These are phyloP conservation scores for Hemisphaericaspora subhashii DNA, from an alignment of 1,139 yeast genomes.

Conservation along the genomic window DNA sequence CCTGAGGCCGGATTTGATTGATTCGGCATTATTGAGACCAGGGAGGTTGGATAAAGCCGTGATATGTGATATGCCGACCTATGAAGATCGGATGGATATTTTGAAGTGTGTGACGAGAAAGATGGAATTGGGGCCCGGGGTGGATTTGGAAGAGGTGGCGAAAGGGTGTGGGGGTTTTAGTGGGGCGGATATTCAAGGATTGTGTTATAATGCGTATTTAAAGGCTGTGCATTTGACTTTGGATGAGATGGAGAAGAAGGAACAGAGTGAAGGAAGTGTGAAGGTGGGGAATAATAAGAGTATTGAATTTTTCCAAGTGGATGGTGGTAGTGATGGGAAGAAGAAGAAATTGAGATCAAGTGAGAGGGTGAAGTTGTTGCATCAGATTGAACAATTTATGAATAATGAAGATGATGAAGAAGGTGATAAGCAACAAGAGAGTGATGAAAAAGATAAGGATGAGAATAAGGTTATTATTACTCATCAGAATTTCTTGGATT, in stretches of 20 bases:
- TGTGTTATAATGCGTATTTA: slow-evolving; percentile 87
- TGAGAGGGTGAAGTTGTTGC: slow-evolving; percentile 46
- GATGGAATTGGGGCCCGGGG: slow-evolving; percentile 52
- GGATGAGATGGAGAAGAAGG: slow-evolving; percentile 35
- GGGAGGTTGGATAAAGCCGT: slow-evolving; percentile 94
- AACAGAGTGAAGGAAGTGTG: slow-evolving; percentile 23
- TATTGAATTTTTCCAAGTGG: slow-evolving; percentile 37
- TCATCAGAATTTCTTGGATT: slow-evolving; percentile 57
- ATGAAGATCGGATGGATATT: slow-evolving; percentile 72
- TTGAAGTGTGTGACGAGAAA: slow-evolving; percentile 59
- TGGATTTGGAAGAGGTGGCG: slow-evolving; percentile 59
- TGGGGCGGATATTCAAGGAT: slow-evolving; percentile 94
- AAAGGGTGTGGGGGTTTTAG: slow-evolving; percentile 71
- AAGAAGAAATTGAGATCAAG: slow-evolving; percentile 36
- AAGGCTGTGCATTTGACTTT: slow-evolving; percentile 84
- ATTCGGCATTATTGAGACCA: slow-evolving; percentile 90
- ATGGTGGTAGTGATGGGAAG: slow-evolving; percentile 29
- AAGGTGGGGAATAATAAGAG: slow-evolving; percentile 18
- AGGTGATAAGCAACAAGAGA: slow-evolving; percentile 7
- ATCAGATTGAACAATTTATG: slow-evolving; percentile 46
- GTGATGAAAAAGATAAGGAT: slow-evolving; percentile 13
- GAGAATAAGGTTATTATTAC: slow-evolving; percentile 37
- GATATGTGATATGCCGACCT: slow-evolving; percentile 82
- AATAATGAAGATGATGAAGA: slow-evolving; percentile 12
- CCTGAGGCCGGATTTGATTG: slow-evolving; percentile 91